Base-by-base conservation (phyloP, 2,329 filamentous ascomycete species). In the Phyllosticta citriasiana region DNA sequence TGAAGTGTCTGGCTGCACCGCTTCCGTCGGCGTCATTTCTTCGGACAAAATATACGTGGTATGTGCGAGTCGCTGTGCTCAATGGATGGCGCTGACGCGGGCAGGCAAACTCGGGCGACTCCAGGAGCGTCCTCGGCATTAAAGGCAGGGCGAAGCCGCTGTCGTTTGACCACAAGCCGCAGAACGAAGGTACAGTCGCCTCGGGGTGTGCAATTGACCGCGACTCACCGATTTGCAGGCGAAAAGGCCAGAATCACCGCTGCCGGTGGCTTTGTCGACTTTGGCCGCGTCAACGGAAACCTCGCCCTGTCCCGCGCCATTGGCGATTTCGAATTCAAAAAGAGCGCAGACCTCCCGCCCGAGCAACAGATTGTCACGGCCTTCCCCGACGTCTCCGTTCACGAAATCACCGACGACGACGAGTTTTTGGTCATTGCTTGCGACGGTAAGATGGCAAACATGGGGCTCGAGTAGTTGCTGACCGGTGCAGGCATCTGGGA, bases 261-360 rank as follows among this genome's bases (percentile, higher is more conserved):
- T 62, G 94, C 94, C 53, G 94, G 94, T 73, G 94, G 94, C 57
- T 97, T 97, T 69, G 94, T 99, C 72, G 94, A 99, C 76, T 99
- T 97, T 73, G 94, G 94, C 65, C 89, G 94, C 72, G 94, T 99
- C 69, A 99, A 99, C 75, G 94, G 94, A 73, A 99, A 99, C 76
- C 85, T 99, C 54, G 94, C 94, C 55, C 82, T 99, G 64, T 99
- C 94, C 64, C 89, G 94, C 75, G 94, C 94, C 69, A 97, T 99
- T 75, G 94, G 94, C 68, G 94, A 99, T 76, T 99, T 99, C 72
- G 94, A 99, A 75, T 99, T 99, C 84, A 99, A 99, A 84, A 97
- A 97, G 83, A 96, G 91, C 74, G 89, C 93, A 68, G 92, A 97
- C 72, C 85, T 99, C 55, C 87, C 93, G 2, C 94, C 94, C n/a